Conservation (phyloP, 2,329 filamentous ascomycete species). For the Fusarium abutilonis region DNA sequence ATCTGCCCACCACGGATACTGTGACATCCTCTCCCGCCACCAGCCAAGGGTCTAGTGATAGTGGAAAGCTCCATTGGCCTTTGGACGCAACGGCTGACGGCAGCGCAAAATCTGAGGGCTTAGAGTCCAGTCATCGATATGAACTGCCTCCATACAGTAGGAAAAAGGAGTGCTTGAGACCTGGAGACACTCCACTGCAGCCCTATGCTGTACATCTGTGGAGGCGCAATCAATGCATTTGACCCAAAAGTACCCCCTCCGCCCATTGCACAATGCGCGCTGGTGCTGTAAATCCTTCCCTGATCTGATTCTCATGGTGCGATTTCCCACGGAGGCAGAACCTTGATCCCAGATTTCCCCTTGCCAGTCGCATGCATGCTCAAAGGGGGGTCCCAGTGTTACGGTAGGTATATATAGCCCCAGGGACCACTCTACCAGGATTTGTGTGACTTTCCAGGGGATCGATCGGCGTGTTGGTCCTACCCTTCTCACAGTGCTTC, state of each 20-base stretch:
- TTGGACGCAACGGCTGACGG: too few relatives aligned
- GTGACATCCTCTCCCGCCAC: background rate
- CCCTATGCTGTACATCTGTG: background rate
- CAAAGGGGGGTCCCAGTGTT: background rate
- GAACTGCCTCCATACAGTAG: background rate
- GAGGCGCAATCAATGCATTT: conserved; percentile 15
- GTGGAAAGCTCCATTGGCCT: background rate
- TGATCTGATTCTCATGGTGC: conserved; percentile 22
- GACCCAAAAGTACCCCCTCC: background rate
- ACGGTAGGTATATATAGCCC: conserved; percentile 28
- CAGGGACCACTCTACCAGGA: conserved; percentile 13
- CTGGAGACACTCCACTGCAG: background rate
- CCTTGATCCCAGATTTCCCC: conserved; percentile 9
- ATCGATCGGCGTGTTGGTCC: conserved; percentile 20
- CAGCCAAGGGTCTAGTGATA: background rate
- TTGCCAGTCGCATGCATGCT: background rate
- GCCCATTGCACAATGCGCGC: background rate
- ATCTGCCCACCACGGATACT: background rate
- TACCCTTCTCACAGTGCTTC: background rate
- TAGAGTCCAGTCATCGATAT: background rate
- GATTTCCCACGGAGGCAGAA: conserved; percentile 5
- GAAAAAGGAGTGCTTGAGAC: background rate
- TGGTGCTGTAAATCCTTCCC: conserved; percentile 31
- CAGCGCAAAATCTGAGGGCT: background rate
- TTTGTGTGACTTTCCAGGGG: conserved; percentile 24